Evolutionary conservation across 2,329 filamentous ascomycete species (phyloP), one percentile per base, ranked within the genome.

Genomic region (Hypoxylon sp.): DNA sequence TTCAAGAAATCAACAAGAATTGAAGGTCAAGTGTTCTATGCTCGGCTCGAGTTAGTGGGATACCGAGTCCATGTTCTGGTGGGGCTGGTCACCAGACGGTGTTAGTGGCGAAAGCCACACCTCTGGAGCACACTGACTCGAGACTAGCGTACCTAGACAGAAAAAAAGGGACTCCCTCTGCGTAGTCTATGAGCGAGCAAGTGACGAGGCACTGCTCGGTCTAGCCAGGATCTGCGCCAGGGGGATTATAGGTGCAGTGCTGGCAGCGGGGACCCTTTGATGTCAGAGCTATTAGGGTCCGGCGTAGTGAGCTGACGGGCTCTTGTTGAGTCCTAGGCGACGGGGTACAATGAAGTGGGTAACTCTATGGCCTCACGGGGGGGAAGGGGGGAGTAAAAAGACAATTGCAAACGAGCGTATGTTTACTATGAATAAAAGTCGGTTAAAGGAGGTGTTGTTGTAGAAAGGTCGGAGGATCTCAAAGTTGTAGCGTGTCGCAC

Each of bases 41-140:
- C 57, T 71, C 67, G 71, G 73, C 67, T 67, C 71, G 60, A 71
- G 70, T 73, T 73, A 74, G 74, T 72, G 70, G 70, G 70, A 74
- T 75, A 60, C 73, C 70, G 73, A 72, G 66, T 70, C 66, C 65
- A 69, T 66, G 69, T 73, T 67, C 69, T 72, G 62, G 74, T 76
- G 74, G 74, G 74, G 73, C 74, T 69, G 74, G 74, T 76, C 74
- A 76, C 71, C 73, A 71, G 74, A 74, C 66, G 73, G 73, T 74
- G 65, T 74, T 76, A 76, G 74, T 76, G 74, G 74, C 74, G 60
- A 76, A 74, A 75, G 74, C 74, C 74, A 75, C 74, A 67, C 62
- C 67, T 68, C 65, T 72, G 63, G 73, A 62, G 67, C 59, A 66
- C 63, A 72, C 72, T 73, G 74, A 76, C 74, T 76, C 71, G 72